These are phyloP conservation scores for Polyrhizophydium stewartii DNA, from an alignment of 371 early-diverging fungal species.

Conservation along the genomic window DNA sequence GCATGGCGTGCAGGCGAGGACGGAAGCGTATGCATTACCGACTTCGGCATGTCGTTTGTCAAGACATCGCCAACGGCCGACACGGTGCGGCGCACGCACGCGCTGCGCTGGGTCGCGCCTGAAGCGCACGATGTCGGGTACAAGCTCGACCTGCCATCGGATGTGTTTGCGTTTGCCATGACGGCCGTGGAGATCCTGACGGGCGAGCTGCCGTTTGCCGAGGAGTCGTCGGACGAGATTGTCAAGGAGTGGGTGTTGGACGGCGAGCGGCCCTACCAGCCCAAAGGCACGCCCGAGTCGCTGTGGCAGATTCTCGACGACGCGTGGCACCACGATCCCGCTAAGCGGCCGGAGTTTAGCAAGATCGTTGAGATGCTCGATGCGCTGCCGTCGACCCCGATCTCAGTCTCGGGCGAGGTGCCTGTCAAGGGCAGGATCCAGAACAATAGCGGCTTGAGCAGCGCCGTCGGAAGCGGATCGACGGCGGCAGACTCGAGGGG, in stretches of 20 bases:
- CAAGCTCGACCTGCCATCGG: constrained; percentile 15
- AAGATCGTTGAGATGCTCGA: background rate
- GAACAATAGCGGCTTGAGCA: too few species aligned
- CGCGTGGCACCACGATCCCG: background rate
- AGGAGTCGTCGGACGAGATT: background rate
- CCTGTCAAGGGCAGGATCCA: too few species aligned
- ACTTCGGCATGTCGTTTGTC: constrained; percentile 28
- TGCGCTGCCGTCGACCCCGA: too few species aligned
- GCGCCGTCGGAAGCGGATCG: too few species aligned
- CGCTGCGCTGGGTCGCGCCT: constrained; percentile 30
- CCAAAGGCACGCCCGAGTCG: background rate
- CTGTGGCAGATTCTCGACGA: background rate
- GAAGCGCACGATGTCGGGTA: constrained; percentile 17
- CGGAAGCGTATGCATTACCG: constrained; percentile 18
- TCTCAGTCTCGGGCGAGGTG: too few species aligned
- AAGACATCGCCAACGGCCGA: constrained; percentile 13
- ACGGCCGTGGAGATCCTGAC: constrained; percentile 25
- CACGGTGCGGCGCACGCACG: constrained; percentile 6
- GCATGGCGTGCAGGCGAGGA: background rate
- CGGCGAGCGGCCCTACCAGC: constrained; percentile 9
- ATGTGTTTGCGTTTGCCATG: constrained; percentile 38
- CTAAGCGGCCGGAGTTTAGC: background rate
- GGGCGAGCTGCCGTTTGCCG: constrained; percentile 10
- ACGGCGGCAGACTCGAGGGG: too few species aligned
- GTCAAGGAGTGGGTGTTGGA: constrained; percentile 4